Base-by-base conservation (phyloP, 2,329 filamentous ascomycete species). In the Colletotrichum gigasporum region DNA sequence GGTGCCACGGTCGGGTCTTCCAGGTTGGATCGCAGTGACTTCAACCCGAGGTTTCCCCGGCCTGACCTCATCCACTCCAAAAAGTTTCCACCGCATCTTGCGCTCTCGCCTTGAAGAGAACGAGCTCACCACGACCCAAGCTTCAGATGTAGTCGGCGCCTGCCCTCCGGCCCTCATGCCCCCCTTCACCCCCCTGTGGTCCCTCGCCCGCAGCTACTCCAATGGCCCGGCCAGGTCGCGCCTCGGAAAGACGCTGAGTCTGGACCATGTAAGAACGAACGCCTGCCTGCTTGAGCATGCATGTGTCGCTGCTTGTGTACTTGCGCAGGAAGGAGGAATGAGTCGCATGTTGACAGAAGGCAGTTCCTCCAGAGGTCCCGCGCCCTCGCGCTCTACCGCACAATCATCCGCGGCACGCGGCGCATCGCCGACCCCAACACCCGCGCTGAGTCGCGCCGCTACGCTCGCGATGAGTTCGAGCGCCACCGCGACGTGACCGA, bases 401-500 rank as follows among this genome's bases (percentile, higher is more conserved):
- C 77, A 16, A 84, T 90, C 57, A 72, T 90, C 32, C 84, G 87
- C 22, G 82, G 83, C 64, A 87, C 84, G 2, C 76, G 76, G 32
- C 77, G 75, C 59, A 89, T 90, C 60, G 57, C 69, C 14, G 85
- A 90, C 69, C 71, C 78, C 7, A 74, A 70, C 3, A 85, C 85
- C 5, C 83, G 81, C 51, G 75, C 76, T n/a, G 88, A 90, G 72
- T 87, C 86, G 6, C 78, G 83, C 59, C 77, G 76, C 56, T 88
- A 84, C 73, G 87, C 83, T 34, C 82, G 87, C 18, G 82, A 84
- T 63, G 88, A 90, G 71, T 89, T 90, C 71, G 85, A 88, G 73
- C 81, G 87, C 60, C 84, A 88, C 69, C 82, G 82, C 22, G 68
- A 76, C 56, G 85, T 89, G 47, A 83, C 81, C 1, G 87, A 90